Evolutionary conservation across 2,329 filamentous ascomycete species (phyloP).

Genomic region (Leptographium procerum): DNA sequence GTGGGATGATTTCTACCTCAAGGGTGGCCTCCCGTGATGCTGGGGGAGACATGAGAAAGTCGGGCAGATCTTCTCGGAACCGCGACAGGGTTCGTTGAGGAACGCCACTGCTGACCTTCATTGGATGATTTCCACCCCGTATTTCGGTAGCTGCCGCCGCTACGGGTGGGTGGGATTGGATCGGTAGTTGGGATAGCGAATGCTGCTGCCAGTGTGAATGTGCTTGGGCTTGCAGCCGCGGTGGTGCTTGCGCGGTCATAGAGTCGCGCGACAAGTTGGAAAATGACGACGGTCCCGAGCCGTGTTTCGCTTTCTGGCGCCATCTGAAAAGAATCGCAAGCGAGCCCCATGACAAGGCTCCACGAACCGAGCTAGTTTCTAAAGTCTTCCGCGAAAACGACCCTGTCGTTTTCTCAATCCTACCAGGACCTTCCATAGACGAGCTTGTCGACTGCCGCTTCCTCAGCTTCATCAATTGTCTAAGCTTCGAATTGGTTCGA

Average conservation of each 20-base stretch:
- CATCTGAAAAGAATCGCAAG: conserved; percentile 52
- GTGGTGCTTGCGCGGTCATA: conserved; percentile 37
- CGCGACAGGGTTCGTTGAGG: conserved; percentile 78
- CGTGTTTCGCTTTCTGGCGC: conserved; percentile 46
- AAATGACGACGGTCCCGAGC: conserved; percentile 61
- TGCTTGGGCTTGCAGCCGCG: background rate
- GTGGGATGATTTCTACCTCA: conserved; percentile 39
- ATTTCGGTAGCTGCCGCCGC: conserved; percentile 6
- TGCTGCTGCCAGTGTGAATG: conserved; percentile 1
- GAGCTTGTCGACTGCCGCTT: conserved; percentile 31
- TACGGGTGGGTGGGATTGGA: conserved; percentile 15
- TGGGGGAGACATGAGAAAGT: conserved; percentile 74
- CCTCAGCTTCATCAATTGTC: conserved; percentile 6
- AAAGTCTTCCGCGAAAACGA: conserved; percentile 34
- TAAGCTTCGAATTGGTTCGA: conserved; percentile 7
- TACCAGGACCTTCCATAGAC: background rate
- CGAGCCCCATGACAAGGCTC: conserved; percentile 51
- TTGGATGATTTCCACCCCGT: conserved; percentile 13
- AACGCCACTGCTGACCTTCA: conserved; percentile 29
- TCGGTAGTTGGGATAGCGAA: background rate
- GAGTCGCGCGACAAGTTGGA: conserved; percentile 87
- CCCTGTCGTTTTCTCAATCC: background rate
- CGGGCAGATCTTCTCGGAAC: conserved; percentile 85
- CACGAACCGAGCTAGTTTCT: conserved; percentile 35
- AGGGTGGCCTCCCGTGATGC: conserved; percentile 73